phyloP scores from a whole-genome alignment of 768 basidiomycete species.

The Pisolithus marmoratus region DNA sequence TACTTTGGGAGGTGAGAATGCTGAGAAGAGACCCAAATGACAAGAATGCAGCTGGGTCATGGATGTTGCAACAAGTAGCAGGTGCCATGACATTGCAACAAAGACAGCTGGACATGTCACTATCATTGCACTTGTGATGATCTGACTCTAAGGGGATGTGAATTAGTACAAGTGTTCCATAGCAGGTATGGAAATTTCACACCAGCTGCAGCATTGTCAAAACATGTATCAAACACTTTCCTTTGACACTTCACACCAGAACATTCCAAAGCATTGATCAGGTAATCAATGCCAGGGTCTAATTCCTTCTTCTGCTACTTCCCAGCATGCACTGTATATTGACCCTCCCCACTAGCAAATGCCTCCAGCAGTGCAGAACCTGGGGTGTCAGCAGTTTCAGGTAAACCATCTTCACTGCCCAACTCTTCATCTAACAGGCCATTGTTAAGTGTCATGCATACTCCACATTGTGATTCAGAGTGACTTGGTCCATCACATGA shows the following conservation, averaged over 20 bases:
- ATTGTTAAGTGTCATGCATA: not conserved
- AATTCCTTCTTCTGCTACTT: constrained; percentile 6
- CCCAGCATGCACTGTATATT: constrained; percentile 1
- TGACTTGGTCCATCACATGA: too few relatives aligned
- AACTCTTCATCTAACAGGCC: too few relatives aligned
- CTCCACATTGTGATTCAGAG: too few relatives aligned
- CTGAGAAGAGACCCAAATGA: not conserved
- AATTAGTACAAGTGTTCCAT: not conserved
- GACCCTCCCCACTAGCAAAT: not conserved
- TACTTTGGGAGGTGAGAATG: not conserved
- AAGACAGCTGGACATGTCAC: constrained; percentile 6
- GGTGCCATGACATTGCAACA: constrained; percentile 8
- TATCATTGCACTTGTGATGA: constrained; percentile 1
- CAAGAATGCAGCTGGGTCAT: constrained; percentile 8
- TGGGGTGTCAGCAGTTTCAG: too few relatives aligned
- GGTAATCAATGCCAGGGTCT: constrained; percentile 18
- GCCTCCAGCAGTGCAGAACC: too few relatives aligned
- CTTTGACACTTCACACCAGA: constrained; percentile 9
- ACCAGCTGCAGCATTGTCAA: constrained; percentile 17
- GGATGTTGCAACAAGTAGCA: constrained; percentile 20
- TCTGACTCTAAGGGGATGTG: constrained; percentile 3
- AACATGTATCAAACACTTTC: constrained; percentile 13
- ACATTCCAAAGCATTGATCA: constrained; percentile 22
- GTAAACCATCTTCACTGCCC: too few relatives aligned
- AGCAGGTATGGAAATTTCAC: not conserved